These are phyloP conservation scores for Peronospora farinosa DNA, from an alignment of 352 stramenopile genomes.

Conservation along the genomic window DNA sequence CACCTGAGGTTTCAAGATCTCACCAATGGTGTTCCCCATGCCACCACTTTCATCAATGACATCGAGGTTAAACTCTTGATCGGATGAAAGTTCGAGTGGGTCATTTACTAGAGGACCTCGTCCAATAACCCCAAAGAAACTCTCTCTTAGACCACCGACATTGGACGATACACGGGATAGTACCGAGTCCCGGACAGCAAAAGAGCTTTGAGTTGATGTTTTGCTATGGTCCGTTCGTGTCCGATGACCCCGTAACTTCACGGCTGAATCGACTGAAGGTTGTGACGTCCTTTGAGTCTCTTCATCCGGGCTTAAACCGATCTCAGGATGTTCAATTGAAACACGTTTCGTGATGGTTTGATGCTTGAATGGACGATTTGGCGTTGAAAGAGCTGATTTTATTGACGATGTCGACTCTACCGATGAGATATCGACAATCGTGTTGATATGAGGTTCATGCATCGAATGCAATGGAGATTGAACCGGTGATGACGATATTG, in stretches of 20 bases:
- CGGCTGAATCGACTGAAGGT: conserved; percentile 21
- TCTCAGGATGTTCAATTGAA: conserved; percentile 24
- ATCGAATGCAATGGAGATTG: conserved; percentile 17
- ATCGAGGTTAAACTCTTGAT: conserved; percentile 68
- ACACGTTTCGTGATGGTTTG: conserved; percentile 19
- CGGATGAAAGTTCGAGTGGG: conserved; percentile 52
- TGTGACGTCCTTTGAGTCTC: conserved; percentile 22
- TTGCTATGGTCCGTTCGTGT: conserved; percentile 28
- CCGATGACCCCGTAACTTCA: conserved; percentile 28
- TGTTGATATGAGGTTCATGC: conserved; percentile 3
- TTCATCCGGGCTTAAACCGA: background rate
- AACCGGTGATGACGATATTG: conserved; percentile 12
- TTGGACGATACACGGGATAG: conserved; percentile 41
- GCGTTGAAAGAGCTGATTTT: conserved; percentile 15
- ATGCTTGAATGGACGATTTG: conserved; percentile 10
- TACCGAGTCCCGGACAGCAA: conserved; percentile 30
- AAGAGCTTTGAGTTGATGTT: conserved; percentile 30
- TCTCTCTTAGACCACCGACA: conserved; percentile 42
- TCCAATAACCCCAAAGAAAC: conserved; percentile 48
- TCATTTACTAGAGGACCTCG: conserved; percentile 26
- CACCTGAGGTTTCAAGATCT: conserved; percentile 50
- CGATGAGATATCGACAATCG: background rate
- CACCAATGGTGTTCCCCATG: conserved; percentile 48
- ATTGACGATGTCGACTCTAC: conserved; percentile 13
- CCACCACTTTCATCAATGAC: conserved; percentile 70